Percentiles rank a stretch among this genome's conserved stretches.
Evolutionary conservation across 2,329 filamentous ascomycete species (phyloP).

Genomic region (Ceratocystis eucalypticola): DNA sequence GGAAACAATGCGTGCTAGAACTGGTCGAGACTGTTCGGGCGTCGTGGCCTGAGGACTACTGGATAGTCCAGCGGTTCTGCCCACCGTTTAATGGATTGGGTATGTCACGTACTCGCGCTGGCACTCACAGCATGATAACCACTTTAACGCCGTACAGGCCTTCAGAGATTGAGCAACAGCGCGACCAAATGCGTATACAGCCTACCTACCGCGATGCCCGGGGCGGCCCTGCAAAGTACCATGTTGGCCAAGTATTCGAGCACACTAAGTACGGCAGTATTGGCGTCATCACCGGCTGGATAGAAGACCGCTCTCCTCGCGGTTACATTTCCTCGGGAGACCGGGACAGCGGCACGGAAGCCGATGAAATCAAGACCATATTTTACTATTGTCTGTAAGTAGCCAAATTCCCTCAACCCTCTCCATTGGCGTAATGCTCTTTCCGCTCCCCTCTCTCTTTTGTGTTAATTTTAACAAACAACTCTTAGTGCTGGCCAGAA

Average conservation of each 20-base stretch:
- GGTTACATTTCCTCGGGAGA: neutral
- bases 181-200: slow-evolving; percentile 30
- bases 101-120: neutral
- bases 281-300: slow-evolving; percentile 83
- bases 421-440: neutral
- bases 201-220: neutral
- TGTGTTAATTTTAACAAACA: neutral
- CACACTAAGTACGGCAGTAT: slow-evolving; percentile 70
- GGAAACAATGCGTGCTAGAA: neutral
- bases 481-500: slow-evolving; percentile 9
- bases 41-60: slow-evolving; percentile 16
- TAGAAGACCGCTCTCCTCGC: slow-evolving; percentile 28
- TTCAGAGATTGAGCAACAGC: slow-evolving; percentile 28
- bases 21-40: slow-evolving; percentile 1
- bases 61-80: slow-evolving; percentile 18
- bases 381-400: slow-evolving; percentile 84
- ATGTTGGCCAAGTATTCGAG: slow-evolving; percentile 69
- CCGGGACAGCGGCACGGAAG: slow-evolving; percentile 28
- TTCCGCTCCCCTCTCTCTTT: neutral
- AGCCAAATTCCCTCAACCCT: neutral
- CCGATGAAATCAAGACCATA: slow-evolving; percentile 39
- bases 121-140: slow-evolving; percentile 21
- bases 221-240: slow-evolving; percentile 31
- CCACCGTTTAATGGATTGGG: neutral
- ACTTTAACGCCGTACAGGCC: slow-evolving; percentile 20